Evolutionary conservation across 2,329 filamentous ascomycete genomes (phyloP).

Genomic region (Phyllosticta paracitricarpa): DNA sequence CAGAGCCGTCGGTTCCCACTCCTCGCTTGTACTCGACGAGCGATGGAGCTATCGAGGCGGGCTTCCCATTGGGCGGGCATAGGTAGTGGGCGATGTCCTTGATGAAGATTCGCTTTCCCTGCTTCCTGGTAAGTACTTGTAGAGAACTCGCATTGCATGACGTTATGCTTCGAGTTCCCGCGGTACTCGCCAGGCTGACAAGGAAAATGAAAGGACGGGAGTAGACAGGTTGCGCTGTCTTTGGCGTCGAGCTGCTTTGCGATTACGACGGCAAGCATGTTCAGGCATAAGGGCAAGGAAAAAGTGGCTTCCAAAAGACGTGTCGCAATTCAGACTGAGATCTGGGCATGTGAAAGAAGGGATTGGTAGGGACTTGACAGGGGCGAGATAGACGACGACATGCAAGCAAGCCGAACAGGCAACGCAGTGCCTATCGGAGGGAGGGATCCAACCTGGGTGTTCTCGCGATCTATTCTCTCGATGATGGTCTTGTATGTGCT

Average conservation of each 20-base stretch:
- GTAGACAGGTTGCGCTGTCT: not conserved
- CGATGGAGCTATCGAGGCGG: constrained; percentile 67
- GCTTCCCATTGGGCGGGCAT: constrained; percentile 60
- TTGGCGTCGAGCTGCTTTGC: not conserved
- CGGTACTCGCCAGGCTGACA: not conserved
- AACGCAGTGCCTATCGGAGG: constrained; percentile 17
- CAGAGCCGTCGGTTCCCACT: constrained; percentile 42
- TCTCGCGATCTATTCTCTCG: constrained; percentile 61
- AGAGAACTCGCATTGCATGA: not conserved
- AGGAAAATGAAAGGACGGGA: not conserved
- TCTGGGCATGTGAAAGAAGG: not conserved
- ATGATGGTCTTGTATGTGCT: constrained; percentile 71
- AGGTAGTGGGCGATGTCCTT: constrained; percentile 97
- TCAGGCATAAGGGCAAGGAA: not conserved
- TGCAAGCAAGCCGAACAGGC: constrained; percentile 11
- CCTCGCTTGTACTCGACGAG: constrained; percentile 50
- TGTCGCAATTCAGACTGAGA: not conserved
- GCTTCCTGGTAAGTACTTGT: constrained; percentile 26
- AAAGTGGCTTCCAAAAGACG: not conserved
- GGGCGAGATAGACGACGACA: constrained; percentile 10
- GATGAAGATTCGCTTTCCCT: constrained; percentile 92
- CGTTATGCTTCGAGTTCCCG: not conserved
- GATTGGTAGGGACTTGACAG: not conserved
- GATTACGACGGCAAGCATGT: not conserved
- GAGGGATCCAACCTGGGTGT: constrained; percentile 55